Evolutionary conservation across 768 basidiomycete genomes (phyloP).

Genomic region (Tubosaeta brunneosetosa): DNA sequence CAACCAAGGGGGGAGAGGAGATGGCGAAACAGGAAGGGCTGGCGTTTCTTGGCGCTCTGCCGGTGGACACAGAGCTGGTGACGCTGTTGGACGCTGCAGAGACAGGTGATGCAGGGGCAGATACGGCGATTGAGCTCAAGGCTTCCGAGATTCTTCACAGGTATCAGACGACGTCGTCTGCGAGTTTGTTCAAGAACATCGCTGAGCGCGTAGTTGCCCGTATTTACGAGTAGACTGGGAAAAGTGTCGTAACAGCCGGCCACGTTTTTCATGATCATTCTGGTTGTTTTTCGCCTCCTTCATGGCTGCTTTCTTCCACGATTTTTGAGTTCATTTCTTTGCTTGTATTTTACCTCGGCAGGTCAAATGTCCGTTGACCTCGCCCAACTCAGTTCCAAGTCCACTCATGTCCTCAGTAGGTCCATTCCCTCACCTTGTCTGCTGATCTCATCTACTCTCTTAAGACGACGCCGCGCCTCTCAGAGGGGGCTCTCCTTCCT

Average conservation of each 20-base stretch:
- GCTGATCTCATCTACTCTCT: slow-evolving; percentile 30
- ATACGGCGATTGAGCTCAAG: slow-evolving; percentile 21
- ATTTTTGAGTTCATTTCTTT: slow-evolving; percentile 21
- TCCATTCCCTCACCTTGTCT: slow-evolving; percentile 13
- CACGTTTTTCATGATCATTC: slow-evolving; percentile 24
- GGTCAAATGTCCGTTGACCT: slow-evolving; percentile 22
- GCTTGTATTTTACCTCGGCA: slow-evolving; percentile 6
- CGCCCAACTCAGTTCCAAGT: slow-evolving; percentile 13
- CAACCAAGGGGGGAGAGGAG: slow-evolving; percentile 86
- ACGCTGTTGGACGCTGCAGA: slow-evolving; percentile 72
- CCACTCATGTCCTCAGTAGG: slow-evolving; percentile 20
- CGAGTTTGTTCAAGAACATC: slow-evolving; percentile 62
- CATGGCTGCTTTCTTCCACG: slow-evolving; percentile 29
- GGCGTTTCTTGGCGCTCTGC: slow-evolving; percentile 79
- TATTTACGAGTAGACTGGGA: slow-evolving; percentile 15
- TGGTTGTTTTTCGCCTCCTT: slow-evolving; percentile 19
- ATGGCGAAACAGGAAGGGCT: slow-evolving; percentile 76
- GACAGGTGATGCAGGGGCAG: slow-evolving; percentile 17
- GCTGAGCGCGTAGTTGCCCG: slow-evolving; percentile 39
- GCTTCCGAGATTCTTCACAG: slow-evolving; percentile 51
- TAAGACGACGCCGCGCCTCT: slow-evolving; percentile 13
- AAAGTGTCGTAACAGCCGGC: slow-evolving; percentile 25
- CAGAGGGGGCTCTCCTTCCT: slow-evolving; percentile 26
- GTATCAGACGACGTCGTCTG: slow-evolving; percentile 67
- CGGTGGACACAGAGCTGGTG: slow-evolving; percentile 90